Conservation (phyloP, 1,284 basidiomycete species). For the Tilletiopsis washingtonensis region DNA sequence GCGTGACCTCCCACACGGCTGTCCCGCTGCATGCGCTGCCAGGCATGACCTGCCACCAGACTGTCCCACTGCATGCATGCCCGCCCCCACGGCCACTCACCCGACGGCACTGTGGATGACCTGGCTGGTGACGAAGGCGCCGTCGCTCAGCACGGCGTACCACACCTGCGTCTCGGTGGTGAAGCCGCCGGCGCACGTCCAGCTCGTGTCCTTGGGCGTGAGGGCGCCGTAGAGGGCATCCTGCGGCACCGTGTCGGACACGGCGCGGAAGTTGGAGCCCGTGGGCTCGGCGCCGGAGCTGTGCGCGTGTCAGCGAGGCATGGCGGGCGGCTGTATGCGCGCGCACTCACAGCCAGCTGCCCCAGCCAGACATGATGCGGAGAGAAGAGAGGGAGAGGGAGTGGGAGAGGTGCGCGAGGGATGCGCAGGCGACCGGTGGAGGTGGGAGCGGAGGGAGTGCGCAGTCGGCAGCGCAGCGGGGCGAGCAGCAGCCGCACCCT, state of each 20-base stretch:
- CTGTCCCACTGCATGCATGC: too few species aligned
- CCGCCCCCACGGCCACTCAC: constrained; percentile 58
- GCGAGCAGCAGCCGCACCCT: too few species aligned
- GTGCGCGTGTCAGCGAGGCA: too few species aligned
- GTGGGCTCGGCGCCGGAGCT: constrained; percentile 12
- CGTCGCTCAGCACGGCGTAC: constrained; percentile 78
- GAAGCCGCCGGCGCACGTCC: constrained; percentile 74
- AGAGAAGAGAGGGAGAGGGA: background rate
- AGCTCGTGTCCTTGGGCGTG: constrained; percentile 63
- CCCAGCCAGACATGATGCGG: constrained; percentile 38
- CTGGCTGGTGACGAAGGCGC: constrained; percentile 74
- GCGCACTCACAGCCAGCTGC: constrained; percentile 40
- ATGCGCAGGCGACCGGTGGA: too few species aligned
- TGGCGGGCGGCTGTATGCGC: background rate
- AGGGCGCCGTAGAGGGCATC: constrained; percentile 62
- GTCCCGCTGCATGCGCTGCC: too few species aligned
- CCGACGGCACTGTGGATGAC: constrained; percentile 92
- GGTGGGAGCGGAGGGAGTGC: too few species aligned
- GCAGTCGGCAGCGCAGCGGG: too few species aligned
- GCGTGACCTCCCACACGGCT: too few species aligned
- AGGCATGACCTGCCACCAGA: too few species aligned
- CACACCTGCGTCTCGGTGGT: constrained; percentile 85
- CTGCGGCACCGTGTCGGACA: constrained; percentile 36
- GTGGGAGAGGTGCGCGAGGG: background rate
- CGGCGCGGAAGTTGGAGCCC: constrained; percentile 42